Conservation (phyloP, 2,329 filamentous ascomycete species). For the Xylariaceae sp. region DNA sequence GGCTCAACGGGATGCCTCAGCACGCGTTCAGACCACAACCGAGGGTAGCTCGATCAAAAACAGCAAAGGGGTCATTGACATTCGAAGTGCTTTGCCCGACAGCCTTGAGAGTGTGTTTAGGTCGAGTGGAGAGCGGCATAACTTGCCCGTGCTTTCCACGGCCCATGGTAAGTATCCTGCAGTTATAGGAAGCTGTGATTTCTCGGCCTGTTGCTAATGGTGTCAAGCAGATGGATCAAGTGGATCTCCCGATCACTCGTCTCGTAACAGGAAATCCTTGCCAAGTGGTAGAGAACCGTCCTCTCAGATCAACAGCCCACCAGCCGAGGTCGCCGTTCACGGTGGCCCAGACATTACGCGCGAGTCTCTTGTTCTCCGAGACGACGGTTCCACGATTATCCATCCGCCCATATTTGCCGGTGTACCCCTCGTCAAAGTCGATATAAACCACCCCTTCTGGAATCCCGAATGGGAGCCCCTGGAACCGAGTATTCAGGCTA, state of each 20-base stretch:
- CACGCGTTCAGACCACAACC: conserved; percentile 13
- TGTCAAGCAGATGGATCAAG: conserved; percentile 19
- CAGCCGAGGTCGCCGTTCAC: conserved; percentile 10
- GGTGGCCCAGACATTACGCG: conserved; percentile 40
- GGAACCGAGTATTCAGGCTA: conserved; percentile 38
- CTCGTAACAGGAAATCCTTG: conserved; percentile 29
- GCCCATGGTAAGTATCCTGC: conserved; percentile 14
- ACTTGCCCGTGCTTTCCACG: conserved; percentile 27
- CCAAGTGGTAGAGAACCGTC: conserved; percentile 27
- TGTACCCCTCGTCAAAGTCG: conserved; percentile 49
- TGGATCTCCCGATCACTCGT: conserved; percentile 25
- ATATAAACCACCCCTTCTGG: conserved; percentile 50
- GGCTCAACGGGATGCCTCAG: conserved; percentile 18
- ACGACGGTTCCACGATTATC: conserved; percentile 47
- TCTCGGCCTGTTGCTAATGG: conserved; percentile 15
- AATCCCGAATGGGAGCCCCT: conserved; percentile 48
- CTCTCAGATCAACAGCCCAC: conserved; percentile 23
- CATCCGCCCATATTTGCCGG: conserved; percentile 49
- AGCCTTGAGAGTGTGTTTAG: conserved; percentile 20
- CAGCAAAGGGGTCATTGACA: conserved; percentile 9
- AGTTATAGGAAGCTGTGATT: conserved; percentile 2
- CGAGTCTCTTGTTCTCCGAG: conserved; percentile 40
- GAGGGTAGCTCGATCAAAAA: conserved; percentile 8
- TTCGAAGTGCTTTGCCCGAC: neutral
- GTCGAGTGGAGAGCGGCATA: conserved; percentile 29